Percentiles rank a stretch among this genome's conserved stretches.
phyloP scores from a whole-genome alignment of 108 stramenopile genomes.

The Seminavis robusta region DNA sequence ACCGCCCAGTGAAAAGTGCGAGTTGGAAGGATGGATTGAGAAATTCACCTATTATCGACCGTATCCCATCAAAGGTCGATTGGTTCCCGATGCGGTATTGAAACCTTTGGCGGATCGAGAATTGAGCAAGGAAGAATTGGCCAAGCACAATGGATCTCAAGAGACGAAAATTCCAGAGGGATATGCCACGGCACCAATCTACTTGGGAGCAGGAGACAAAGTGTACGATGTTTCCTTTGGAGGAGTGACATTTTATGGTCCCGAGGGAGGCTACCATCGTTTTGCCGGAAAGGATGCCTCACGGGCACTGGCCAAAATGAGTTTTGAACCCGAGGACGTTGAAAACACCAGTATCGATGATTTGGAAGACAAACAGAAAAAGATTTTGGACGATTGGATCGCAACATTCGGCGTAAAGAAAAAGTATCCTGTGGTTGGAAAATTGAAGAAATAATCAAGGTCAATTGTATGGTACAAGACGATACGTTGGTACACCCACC shows the following conservation, averaged over 20 bases:
- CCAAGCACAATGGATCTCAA: constrained; percentile 44
- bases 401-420: constrained; percentile 88
- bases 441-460: constrained; percentile 39
- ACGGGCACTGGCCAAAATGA: constrained; percentile 95
- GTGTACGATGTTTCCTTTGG: constrained; percentile 97
- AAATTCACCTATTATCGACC: constrained; percentile 89
- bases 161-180: constrained; percentile 60
- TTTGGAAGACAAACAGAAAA: constrained; percentile 77
- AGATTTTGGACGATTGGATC: constrained; percentile 92
- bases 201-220: constrained; percentile 74
- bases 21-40: constrained; percentile 88
- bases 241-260: constrained; percentile 72
- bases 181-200: constrained; percentile 79
- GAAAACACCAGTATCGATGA: constrained; percentile 69
- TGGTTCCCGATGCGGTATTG: constrained; percentile 64
- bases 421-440: constrained; percentile 92
- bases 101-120: constrained; percentile 47
- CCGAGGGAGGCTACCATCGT: constrained; percentile 81
- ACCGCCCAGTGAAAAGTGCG: constrained; percentile 72
- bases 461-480: no score
- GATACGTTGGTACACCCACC: no score
- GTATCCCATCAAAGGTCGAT: constrained; percentile 88
- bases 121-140: constrained; percentile 64
- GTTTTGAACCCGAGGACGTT: constrained; percentile 87
- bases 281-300: constrained; percentile 96